Evolutionary conservation across 495 filamentous ascomycete genomes (phyloP), one percentile per base, ranked within the genome.

Genomic region (Penicillium nucicola): DNA sequence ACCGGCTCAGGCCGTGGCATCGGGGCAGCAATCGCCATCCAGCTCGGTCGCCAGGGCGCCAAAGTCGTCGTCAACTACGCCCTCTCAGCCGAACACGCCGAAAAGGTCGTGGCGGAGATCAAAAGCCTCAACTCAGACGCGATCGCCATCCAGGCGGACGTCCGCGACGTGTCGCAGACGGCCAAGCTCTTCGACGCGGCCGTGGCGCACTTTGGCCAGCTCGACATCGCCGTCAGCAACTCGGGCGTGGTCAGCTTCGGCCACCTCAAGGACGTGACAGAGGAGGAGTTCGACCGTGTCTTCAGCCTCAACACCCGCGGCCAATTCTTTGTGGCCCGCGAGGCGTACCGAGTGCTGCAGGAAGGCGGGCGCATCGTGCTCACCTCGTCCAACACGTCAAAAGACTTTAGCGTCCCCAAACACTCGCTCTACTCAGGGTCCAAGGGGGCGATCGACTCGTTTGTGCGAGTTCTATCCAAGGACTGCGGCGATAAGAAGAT

Each of bases 351-450:
- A 10, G 9, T 8, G 22, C 38, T 41, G 2, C 2, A 23, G 7
- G 17, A 41, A 4, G 38, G 38, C 36, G 84, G 83, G 43, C 76
- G 83, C 57, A 76, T 86, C 61, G 79, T 86, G 54, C 65, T 85
- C 8, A 85, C 78, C 70, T 80, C 79, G 17, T 82, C 77, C 64
- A 85, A 84, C 69, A 84, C 83, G 18, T 82, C 80, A 23, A 74
- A 82, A 70, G 78, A 77, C 53, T 81, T 82, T 68, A 80, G 67
- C 41, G 78, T 85, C 10, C 81, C 81, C 30, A 80, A 77, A 66
- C 83, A 85, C 67, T 70, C 82, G 15, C 68, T 84, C 50, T 86
- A 83, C 69, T 78, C 77, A 31, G 80, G 74, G 35, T 75, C 69
- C 58, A 83, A 84, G 71, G 80, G 76, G 39, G 77, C 79, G 35